Conservation (phyloP, 352 stramenopile species). For the Phytophthora multivora region DNA sequence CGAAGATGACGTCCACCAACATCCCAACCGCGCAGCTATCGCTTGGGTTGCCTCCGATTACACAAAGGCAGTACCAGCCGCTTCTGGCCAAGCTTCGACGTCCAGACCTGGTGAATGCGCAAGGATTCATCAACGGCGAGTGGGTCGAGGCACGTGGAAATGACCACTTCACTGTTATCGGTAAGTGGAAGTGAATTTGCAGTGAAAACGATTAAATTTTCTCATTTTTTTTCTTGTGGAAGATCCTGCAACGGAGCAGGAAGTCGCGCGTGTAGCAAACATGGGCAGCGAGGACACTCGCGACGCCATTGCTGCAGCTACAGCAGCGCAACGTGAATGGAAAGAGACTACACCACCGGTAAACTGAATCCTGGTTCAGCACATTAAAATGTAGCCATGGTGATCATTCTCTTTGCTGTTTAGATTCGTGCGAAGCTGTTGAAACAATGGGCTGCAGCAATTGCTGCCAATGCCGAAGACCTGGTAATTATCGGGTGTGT, state of each 20-base stretch:
- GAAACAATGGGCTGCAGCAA: constrained; percentile 71
- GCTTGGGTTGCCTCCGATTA: constrained; percentile 11
- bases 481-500: constrained; percentile 92
- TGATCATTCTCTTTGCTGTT: neutral
- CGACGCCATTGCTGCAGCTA: constrained; percentile 67
- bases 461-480: constrained; percentile 68
- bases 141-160: constrained; percentile 60
- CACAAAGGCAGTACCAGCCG: constrained; percentile 19
- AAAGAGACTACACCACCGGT: constrained; percentile 68
- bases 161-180: constrained; percentile 55
- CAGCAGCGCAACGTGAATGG: constrained; percentile 62
- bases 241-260: constrained; percentile 76
- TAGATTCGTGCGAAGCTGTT: constrained; percentile 59
- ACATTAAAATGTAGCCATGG: neutral
- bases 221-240: neutral
- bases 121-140: constrained; percentile 72
- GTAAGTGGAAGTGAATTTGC: constrained; percentile 22
- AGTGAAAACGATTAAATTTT: constrained; percentile 1
- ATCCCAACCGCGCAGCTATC: constrained; percentile 12
- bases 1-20: constrained; percentile 16
- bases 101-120: constrained; percentile 61
- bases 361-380: constrained; percentile 6
- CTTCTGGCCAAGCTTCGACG: constrained; percentile 58
- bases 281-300: constrained; percentile 70
- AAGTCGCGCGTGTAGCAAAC: constrained; percentile 59